These are phyloP conservation scores for Aspergillus melleus DNA, from an alignment of 2,329 filamentous ascomycete species.

Conservation along the genomic window DNA sequence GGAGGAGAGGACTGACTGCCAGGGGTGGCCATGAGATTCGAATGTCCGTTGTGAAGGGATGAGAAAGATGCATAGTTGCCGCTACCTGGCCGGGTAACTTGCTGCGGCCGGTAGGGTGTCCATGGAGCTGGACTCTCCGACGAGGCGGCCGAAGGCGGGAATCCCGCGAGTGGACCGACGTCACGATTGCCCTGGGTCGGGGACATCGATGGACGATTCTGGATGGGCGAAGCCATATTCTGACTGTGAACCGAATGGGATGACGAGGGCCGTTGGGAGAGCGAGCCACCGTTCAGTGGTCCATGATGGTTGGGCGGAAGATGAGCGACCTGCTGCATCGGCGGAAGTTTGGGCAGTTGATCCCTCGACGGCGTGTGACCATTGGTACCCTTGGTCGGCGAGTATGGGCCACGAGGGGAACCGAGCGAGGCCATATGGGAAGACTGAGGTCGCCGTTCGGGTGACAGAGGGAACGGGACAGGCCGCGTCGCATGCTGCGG, in stretches of 20 bases:
- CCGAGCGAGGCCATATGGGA: slow-evolving; percentile 24
- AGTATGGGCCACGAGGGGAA: slow-evolving; percentile 32
- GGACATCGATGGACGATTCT: slow-evolving; percentile 49
- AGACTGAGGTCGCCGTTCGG: slow-evolving; percentile 32
- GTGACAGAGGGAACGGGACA: slow-evolving; percentile 24
- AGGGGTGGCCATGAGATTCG: slow-evolving; percentile 37
- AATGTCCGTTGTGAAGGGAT: slow-evolving; percentile 30
- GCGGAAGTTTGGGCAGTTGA: slow-evolving; percentile 26
- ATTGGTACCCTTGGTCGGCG: slow-evolving; percentile 33
- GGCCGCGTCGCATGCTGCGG: slow-evolving; percentile 13
- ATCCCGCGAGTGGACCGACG: slow-evolving; percentile 46
- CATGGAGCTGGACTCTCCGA: slow-evolving; percentile 32
- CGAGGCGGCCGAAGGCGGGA: slow-evolving; percentile 31
- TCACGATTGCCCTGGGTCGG: slow-evolving; percentile 52
- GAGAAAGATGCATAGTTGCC: slow-evolving; percentile 27
- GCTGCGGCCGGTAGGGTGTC: slow-evolving; percentile 35
- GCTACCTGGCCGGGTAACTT: slow-evolving; percentile 31
- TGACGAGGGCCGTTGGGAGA: slow-evolving; percentile 42
- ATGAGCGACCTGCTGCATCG: slow-evolving; percentile 31
- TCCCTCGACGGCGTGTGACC: slow-evolving; percentile 27
- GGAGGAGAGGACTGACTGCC: slow-evolving; percentile 36
- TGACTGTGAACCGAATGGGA: slow-evolving; percentile 40
- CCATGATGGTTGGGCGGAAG: slow-evolving; percentile 27
- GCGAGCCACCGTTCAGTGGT: slow-evolving; percentile 24
- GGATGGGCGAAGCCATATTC: slow-evolving; percentile 39